Conservation (phyloP, 2,329 filamentous ascomycete genomes). For the Microdochium bolleyi region DNA sequence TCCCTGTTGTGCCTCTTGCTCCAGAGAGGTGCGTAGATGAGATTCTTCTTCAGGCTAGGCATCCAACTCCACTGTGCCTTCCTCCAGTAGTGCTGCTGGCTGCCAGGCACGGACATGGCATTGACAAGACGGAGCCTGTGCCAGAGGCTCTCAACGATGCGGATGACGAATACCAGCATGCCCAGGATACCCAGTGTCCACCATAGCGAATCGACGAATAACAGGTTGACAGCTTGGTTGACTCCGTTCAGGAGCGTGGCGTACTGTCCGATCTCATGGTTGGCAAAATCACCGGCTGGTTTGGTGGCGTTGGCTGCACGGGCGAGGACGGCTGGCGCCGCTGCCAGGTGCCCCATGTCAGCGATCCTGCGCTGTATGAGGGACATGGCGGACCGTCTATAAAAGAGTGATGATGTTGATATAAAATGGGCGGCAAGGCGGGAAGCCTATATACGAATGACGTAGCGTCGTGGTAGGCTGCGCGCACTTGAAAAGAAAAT, state of each 20-base stretch:
- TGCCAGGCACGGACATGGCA: conserved; percentile 44
- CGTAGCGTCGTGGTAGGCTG: background rate
- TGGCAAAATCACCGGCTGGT: background rate
- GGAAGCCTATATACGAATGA: background rate
- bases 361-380: conserved; percentile 23
- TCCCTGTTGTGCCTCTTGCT: conserved; percentile 62
- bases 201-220: conserved; percentile 51
- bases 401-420: background rate
- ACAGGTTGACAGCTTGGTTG: conserved; percentile 47
- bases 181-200: conserved; percentile 51
- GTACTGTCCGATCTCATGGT: conserved; percentile 38
- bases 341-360: conserved; percentile 15
- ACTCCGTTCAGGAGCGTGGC: conserved; percentile 51
- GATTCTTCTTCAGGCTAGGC: conserved; percentile 52
- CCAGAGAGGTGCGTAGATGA: conserved; percentile 56
- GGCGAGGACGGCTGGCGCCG: conserved; percentile 10
- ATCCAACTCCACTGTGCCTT: conserved; percentile 50
- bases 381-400: conserved; percentile 12
- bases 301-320: background rate
- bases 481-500: background rate
- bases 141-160: conserved; percentile 45
- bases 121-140: conserved; percentile 50
- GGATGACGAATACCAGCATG: conserved; percentile 42
- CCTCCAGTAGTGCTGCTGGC: conserved; percentile 53
- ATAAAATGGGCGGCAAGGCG: background rate